Conservation (phyloP, 495 filamentous ascomycete species). For the Cryomyces minteri region DNA sequence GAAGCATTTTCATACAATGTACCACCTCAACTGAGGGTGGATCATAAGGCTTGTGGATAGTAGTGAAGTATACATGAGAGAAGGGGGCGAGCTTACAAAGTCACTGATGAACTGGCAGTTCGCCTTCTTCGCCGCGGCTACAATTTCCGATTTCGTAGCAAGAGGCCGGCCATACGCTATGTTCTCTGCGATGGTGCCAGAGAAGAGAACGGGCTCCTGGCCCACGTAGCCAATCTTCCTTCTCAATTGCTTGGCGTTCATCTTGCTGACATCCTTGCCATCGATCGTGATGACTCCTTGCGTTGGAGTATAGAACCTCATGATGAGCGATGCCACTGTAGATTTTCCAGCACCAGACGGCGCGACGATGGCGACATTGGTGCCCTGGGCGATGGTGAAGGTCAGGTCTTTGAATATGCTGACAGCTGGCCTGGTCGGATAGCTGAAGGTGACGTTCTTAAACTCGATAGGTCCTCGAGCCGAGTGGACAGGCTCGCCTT, state of each 20-base stretch:
- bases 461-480: slow-evolving; percentile 54
- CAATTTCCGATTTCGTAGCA: slow-evolving; percentile 63
- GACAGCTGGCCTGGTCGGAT: slow-evolving; percentile 35
- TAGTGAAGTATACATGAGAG: slow-evolving; percentile 1
- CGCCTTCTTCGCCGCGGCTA: slow-evolving; percentile 76
- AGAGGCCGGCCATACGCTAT: slow-evolving; percentile 80
- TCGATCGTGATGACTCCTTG: slow-evolving; percentile 65
- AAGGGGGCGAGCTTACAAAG: slow-evolving; percentile 36
- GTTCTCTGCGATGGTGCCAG: slow-evolving; percentile 88
- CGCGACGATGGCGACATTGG: slow-evolving; percentile 90
- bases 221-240: slow-evolving; percentile 87
- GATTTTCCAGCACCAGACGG: slow-evolving; percentile 91
- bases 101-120: slow-evolving; percentile 95
- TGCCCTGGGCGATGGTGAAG: slow-evolving; percentile 83
- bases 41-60: slow-evolving; percentile 1
- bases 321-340: slow-evolving; percentile 71
- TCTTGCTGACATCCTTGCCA: slow-evolving; percentile 59
- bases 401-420: slow-evolving; percentile 73
- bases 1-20: too few species aligned
- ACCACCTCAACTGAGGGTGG: background rate
- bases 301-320: slow-evolving; percentile 80
- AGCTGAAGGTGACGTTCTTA: slow-evolving; percentile 9
- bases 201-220: slow-evolving; percentile 93
- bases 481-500: slow-evolving; percentile 54
- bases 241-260: slow-evolving; percentile 91